Evolutionary conservation across 2,329 filamentous ascomycete species (phyloP).

Genomic region (Apiospora aurea): DNA sequence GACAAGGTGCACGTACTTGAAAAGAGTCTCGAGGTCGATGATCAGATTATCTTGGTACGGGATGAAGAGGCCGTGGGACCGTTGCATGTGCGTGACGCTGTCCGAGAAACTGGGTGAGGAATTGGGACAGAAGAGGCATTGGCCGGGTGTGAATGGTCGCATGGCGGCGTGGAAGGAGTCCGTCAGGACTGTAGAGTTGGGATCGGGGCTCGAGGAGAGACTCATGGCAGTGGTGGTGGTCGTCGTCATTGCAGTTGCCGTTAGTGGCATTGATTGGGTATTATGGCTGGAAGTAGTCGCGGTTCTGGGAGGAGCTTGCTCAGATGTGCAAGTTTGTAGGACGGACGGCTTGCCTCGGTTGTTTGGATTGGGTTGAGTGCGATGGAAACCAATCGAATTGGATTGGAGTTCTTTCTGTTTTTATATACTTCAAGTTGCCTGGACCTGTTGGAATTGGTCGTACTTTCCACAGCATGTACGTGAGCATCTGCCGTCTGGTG

Average conservation of each 20-base stretch:
- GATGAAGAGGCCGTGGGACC: constrained; percentile 54
- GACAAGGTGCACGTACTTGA: constrained; percentile 56
- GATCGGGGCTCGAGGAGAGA: constrained; percentile 28
- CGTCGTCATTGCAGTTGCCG: constrained; percentile 30
- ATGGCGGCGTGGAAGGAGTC: constrained; percentile 29
- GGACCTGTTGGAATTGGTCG: background rate
- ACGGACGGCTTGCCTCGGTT: background rate
- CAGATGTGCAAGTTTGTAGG: background rate
- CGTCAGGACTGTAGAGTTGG: constrained; percentile 26
- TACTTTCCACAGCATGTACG: background rate
- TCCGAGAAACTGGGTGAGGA: constrained; percentile 39
- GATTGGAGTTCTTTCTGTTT: background rate
- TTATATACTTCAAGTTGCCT: background rate
- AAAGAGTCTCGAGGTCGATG: constrained; percentile 55
- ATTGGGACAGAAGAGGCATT: constrained; percentile 37
- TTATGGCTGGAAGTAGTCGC: constrained; percentile 27
- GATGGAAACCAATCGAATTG: background rate
- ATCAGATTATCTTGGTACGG: constrained; percentile 47
- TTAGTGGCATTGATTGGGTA: constrained; percentile 25
- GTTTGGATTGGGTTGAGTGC: background rate
- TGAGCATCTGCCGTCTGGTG: background rate
- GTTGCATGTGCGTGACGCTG: constrained; percentile 57
- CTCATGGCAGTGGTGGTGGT: constrained; percentile 31
- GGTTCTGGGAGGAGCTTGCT: constrained; percentile 3
- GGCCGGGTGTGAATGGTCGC: constrained; percentile 34